Conservation (phyloP, 331 rosid genomes). For the Arachis monticola region DNA sequence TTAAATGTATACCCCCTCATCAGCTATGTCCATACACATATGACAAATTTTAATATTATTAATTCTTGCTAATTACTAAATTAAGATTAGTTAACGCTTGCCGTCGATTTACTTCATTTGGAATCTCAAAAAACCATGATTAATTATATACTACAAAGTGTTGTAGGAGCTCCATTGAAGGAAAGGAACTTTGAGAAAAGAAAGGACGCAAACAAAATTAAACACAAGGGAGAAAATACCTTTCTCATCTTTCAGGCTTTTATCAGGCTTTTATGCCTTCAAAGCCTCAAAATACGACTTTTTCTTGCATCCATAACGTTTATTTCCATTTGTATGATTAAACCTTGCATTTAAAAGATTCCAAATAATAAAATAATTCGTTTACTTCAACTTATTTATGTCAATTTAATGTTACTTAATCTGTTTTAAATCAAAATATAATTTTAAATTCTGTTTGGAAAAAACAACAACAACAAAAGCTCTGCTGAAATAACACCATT, state of each 20-base stretch:
- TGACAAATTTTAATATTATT: neutral
- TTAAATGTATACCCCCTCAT: neutral
- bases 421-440: too few species aligned
- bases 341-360: too few species aligned
- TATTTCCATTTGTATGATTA: too few species aligned
- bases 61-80: slow-evolving; percentile 1
- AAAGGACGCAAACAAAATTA: neutral
- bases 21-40: neutral
- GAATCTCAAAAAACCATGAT: slow-evolving; percentile 5
- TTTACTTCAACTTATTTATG: too few species aligned
- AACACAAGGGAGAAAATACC: neutral
- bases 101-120: neutral
- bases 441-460: too few species aligned
- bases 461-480: too few species aligned
- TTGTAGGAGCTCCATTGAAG: neutral
- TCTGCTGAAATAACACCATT: too few species aligned
- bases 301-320: too few species aligned
- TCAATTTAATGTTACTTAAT: too few species aligned
- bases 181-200: slow-evolving; percentile 2
- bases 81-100: neutral
- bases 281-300: neutral
- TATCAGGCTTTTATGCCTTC: neutral
- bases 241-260: neutral
- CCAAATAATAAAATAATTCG: too few species aligned
- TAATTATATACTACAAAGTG: neutral